Evolutionary conservation across 2,329 filamentous ascomycete genomes (phyloP).

Genomic region (Neonectria coccinea): DNA sequence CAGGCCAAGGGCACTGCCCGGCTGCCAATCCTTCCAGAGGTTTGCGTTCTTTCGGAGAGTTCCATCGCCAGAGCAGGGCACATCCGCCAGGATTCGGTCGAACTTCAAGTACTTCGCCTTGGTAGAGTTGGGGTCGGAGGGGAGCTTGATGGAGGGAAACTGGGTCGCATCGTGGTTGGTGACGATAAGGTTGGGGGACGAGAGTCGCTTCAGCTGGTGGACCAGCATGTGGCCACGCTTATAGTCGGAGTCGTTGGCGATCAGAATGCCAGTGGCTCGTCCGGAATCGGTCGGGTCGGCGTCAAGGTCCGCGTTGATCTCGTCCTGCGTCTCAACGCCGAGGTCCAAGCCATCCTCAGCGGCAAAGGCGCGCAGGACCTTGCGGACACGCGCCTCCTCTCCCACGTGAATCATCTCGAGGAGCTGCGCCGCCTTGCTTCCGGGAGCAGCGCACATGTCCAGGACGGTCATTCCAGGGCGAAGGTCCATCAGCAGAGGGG

Average conservation of each 20-base stretch:
- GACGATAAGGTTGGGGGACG: conserved; percentile 95
- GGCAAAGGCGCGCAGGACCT: conserved; percentile 74
- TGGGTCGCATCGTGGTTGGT: conserved; percentile 98
- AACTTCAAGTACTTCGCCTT: conserved; percentile 88
- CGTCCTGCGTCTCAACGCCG: conserved; percentile 59
- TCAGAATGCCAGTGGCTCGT: conserved; percentile 87
- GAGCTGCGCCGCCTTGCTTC: conserved; percentile 95
- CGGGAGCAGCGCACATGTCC: conserved; percentile 95
- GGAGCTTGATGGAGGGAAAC: conserved; percentile 92
- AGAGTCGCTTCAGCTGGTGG: conserved; percentile 96
- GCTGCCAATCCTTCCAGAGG: conserved; percentile 95
- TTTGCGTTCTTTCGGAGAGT: conserved; percentile 93
- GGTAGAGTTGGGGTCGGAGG: conserved; percentile 64
- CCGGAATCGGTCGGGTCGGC: conserved; percentile 79
- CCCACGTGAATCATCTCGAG: conserved; percentile 94
- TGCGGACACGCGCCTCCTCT: conserved; percentile 86
- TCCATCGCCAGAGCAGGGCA: conserved; percentile 96
- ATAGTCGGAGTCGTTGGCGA: conserved; percentile 97
- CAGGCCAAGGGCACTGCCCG: conserved; percentile 86
- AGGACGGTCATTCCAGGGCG: conserved; percentile 91
- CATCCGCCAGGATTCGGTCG: conserved; percentile 94
- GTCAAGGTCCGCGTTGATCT: conserved; percentile 64
- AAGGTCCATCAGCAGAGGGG: conserved; percentile 91
- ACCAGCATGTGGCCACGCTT: conserved; percentile 97
- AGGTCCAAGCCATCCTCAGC: conserved; percentile 69